These are phyloP conservation scores for Rhododendron vialii DNA, from an alignment of 148 eudicot species.

Conservation along the genomic window DNA sequence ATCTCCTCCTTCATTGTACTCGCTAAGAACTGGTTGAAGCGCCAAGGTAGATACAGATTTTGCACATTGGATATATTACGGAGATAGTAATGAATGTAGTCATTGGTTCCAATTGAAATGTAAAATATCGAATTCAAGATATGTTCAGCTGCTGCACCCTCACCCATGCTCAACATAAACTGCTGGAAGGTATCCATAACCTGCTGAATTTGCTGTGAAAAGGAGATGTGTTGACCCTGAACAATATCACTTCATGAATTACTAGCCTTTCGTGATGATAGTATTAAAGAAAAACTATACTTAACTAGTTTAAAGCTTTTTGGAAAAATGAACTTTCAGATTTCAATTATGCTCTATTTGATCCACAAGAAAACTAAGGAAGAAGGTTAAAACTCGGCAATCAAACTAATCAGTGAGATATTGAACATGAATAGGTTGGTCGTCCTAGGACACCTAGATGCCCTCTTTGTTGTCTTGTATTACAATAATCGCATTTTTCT, in stretches of 20 bases:
- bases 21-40: slow-evolving; percentile 69
- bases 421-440: background rate
- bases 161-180: slow-evolving; percentile 66
- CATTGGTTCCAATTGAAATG: slow-evolving; percentile 85
- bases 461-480: background rate
- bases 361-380: background rate
- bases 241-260: background rate
- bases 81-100: slow-evolving; percentile 92
- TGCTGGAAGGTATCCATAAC: slow-evolving; percentile 72
- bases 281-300: background rate
- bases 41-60: slow-evolving; percentile 67
- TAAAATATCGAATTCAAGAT: slow-evolving; percentile 75
- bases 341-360: background rate
- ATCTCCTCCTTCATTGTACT: slow-evolving; percentile 62
- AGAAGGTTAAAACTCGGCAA: background rate
- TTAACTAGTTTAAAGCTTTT: background rate
- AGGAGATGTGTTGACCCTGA: slow-evolving; percentile 86
- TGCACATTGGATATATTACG: slow-evolving; percentile 74
- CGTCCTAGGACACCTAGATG: background rate
- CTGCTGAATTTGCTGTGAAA: slow-evolving; percentile 86
- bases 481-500: background rate
- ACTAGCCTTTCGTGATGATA: background rate
- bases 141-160: slow-evolving; percentile 46
- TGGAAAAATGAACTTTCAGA: background rate
- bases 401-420: background rate